A percentile compares a stretch with the other conserved stretches of the same genome.
Evolutionary conservation across 208 protist species (phyloP).

Genomic region (Leishmania braziliensis): DNA sequence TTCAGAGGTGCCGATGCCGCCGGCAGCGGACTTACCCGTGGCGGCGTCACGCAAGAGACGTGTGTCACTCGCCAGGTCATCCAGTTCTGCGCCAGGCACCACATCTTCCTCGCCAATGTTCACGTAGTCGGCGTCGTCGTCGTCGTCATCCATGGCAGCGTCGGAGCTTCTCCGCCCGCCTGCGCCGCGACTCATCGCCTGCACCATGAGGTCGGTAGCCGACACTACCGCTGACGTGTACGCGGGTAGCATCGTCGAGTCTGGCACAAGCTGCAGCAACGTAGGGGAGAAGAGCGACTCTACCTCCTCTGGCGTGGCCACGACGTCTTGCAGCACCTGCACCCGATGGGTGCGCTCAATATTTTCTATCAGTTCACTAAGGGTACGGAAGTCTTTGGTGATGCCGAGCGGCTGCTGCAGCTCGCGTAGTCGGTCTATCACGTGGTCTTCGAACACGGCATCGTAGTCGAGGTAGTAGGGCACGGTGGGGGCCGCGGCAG

Average conservation of each 20-base stretch:
- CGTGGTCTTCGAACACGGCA: slow-evolving; percentile 71
- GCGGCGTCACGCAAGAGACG: slow-evolving; percentile 34
- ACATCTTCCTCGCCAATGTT: slow-evolving; percentile 47
- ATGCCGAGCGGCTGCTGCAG: slow-evolving; percentile 70
- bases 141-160: slow-evolving; percentile 32
- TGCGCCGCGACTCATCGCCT: slow-evolving; percentile 52
- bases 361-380: slow-evolving; percentile 75
- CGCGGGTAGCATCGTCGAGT: slow-evolving; percentile 75
- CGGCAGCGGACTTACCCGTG: background rate
- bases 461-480: slow-evolving; percentile 79
- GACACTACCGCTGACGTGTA: slow-evolving; percentile 69
- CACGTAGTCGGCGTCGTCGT: slow-evolving; percentile 37
- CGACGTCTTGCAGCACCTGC: slow-evolving; percentile 71
- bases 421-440: slow-evolving; percentile 65
- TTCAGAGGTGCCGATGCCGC: background rate
- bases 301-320: slow-evolving; percentile 70
- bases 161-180: slow-evolving; percentile 3
- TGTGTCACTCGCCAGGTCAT: slow-evolving; percentile 53
- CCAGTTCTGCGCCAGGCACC: slow-evolving; percentile 50
- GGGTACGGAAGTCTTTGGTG: slow-evolving; percentile 67
- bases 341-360: slow-evolving; percentile 57
- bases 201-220: slow-evolving; percentile 65
- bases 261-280: slow-evolving; percentile 81
- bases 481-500: slow-evolving; percentile 28
- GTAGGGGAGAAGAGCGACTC: slow-evolving; percentile 82